Base-by-base conservation (phyloP, 2,329 filamentous ascomycete species). In the Aspergillus glaucus region DNA sequence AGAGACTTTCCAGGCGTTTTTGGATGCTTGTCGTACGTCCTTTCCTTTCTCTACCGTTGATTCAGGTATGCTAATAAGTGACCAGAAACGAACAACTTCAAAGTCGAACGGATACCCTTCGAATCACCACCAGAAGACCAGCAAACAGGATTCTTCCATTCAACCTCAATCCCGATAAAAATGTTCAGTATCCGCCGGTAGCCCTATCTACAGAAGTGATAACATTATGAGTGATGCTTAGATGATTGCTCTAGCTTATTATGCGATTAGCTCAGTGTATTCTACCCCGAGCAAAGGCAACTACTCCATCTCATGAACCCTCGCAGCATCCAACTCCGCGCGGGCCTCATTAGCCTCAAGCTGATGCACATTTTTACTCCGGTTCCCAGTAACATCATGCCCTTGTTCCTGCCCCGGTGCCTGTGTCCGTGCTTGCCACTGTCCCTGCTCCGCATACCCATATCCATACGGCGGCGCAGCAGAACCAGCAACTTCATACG, bases 1-100 rank as follows among this genome's bases (percentile, higher is more conserved):
- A 48, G 69, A 81, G 46, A 86, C 82, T 0, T 84, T 84, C 62
- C 72, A 78, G 55, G 68, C 73, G 22, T 85, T 86, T 59, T 61
- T 75, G 55, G 67, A 75, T 49, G 76, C 75, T 48, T 85, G 81
- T 64, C 67, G 82, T 85, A 67, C 62, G 80, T 62, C 34, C 37
- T 10, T 4, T 10, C 6, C 19, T 6, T 12, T 24, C 9, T 3
- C 8, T 3, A 22, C 15, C 19, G 6, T 7, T 7, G 14, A 15
- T 14, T 30, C 17, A n/a, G 4, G 21, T 15, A 15, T 19, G 15
- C 37, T 19, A 10, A 19, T 22, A 10, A 12, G 6, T 3, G 37
- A 39, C 19, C 47, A 72, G 71, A 66, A 45, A 49, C 53, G 6
- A 60, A 59, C 32, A 47, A 54, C 3, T 72, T 76, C 54, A 57